Evolutionary conservation across 441 rosid genomes (phyloP).

Genomic region (Erysimum cheiri): DNA sequence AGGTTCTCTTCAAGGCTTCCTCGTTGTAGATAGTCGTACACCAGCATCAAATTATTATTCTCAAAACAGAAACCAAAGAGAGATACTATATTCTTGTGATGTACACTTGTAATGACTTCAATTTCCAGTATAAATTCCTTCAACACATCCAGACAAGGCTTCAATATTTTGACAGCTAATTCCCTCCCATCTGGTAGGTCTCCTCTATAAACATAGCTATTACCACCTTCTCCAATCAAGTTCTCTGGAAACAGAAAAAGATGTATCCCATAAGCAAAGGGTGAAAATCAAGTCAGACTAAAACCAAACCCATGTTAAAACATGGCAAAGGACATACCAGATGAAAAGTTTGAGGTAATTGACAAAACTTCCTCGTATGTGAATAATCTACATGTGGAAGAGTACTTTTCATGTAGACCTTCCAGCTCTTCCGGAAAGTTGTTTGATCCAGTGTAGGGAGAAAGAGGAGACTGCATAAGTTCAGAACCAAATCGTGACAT

Average conservation of each 20-base stretch:
- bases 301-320: constrained; percentile 17
- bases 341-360: constrained; percentile 70
- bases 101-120: constrained; percentile 70
- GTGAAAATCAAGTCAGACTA: constrained; percentile 1
- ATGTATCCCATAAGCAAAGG: constrained; percentile 21
- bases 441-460: constrained; percentile 49
- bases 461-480: constrained; percentile 50
- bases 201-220: constrained; percentile 88
- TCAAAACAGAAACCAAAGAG: constrained; percentile 87
- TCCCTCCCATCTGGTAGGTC: constrained; percentile 79
- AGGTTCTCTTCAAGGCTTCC: constrained; percentile 96
- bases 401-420: constrained; percentile 67
- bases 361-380: constrained; percentile 70
- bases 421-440: constrained; percentile 65
- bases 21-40: constrained; percentile 75
- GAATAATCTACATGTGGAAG: constrained; percentile 84
- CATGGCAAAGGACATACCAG: constrained; percentile 54
- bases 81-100: constrained; percentile 84
- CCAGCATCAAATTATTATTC: constrained; percentile 65
- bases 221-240: constrained; percentile 91
- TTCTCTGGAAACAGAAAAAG: constrained; percentile 59
- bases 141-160: constrained; percentile 65
- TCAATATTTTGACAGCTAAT: constrained; percentile 83
- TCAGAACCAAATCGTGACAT: constrained; percentile 53
- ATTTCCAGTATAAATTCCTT: constrained; percentile 79